Conservation (phyloP, 805 yeast species). For the Saccharomycopsis fermentans region DNA sequence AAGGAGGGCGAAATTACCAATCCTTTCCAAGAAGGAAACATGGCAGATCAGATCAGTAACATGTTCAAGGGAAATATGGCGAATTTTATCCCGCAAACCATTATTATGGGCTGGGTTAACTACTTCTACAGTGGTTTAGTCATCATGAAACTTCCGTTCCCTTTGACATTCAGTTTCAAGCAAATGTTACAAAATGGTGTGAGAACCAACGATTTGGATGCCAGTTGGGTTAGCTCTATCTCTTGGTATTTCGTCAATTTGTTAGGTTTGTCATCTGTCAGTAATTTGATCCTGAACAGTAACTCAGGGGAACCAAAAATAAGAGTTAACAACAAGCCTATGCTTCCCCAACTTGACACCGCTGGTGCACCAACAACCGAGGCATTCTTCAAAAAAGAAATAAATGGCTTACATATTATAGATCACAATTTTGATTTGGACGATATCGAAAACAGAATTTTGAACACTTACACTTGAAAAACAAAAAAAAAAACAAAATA, state of each 20-base stretch:
- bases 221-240: conserved; percentile 83
- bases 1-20: conserved; percentile 30
- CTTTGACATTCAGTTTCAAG: conserved; percentile 80
- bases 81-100: conserved; percentile 81
- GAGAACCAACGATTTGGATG: conserved; percentile 74
- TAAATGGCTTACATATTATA: conserved; percentile 62
- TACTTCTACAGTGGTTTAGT: conserved; percentile 88
- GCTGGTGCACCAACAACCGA: conserved; percentile 56
- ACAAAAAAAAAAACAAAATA: too few relatives aligned
- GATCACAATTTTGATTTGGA: conserved; percentile 46
- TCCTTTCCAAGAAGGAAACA: conserved; percentile 61
- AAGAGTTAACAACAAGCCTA: conserved; percentile 24
- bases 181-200: conserved; percentile 88
- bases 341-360: conserved; percentile 28
- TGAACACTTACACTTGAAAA: conserved; percentile 16
- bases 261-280: conserved; percentile 73
- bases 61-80: conserved; percentile 77
- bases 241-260: conserved; percentile 93
- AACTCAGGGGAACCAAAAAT: conserved; percentile 35
- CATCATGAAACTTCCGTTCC: conserved; percentile 83
- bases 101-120: conserved; percentile 94
- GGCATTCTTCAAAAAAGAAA: conserved; percentile 55
- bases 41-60: conserved; percentile 61
- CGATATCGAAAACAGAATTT: conserved; percentile 52
- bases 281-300: conserved; percentile 55